Evolutionary conservation across 2,329 filamentous ascomycete genomes (phyloP), one percentile per base, ranked within the genome.

Genomic region (Juglanconis sp.): DNA sequence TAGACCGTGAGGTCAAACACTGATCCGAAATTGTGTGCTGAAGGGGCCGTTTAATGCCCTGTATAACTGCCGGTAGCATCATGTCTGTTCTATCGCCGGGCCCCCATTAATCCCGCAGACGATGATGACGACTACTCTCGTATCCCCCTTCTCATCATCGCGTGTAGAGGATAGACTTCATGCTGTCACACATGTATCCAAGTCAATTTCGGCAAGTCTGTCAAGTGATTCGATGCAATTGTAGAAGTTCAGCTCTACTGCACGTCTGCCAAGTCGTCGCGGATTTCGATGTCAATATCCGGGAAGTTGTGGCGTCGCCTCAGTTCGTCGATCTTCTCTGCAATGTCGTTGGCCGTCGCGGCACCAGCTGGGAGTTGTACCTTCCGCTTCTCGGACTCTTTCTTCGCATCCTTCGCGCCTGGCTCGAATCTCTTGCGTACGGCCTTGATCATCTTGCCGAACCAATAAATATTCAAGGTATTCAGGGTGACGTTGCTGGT

Each of bases 391-490:
- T 65, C 68, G 40, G 71, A 69, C 42, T 74, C 70, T 32, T 63
- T 62, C 10, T 55, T 49, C 10, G 47, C 30, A 52, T 57, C 66
- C 7, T 69, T 66, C 64, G 75, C 71, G 32, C 75, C 69, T 4
- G 88, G 74, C 62, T 85, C 81, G 70, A 95, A 95, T 32, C 91
- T 82, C 77, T 90, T 92, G 62, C 87, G 81, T 11, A 95, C 85
- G 8, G 91, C 90, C 62, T 85, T 81, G 64, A 96, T 87, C 91
- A 96, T 96, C 82, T 91, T 92, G 69, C 86, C 80, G 71, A 94
- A 95, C 91, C 91, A 96, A 75, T 88, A 90, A 69, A 90, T 87
- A 75, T 96, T 96, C 56, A 96, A 77, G 11, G 82, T 80, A 69
- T 92, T 94, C 32, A 96, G 81, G 0, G 84, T 83, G 24, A 91